Evolutionary conservation across 2,329 filamentous ascomycete genomes (phyloP), one percentile per base, ranked within the genome.

Genomic region (Setomelanomma holmii): DNA sequence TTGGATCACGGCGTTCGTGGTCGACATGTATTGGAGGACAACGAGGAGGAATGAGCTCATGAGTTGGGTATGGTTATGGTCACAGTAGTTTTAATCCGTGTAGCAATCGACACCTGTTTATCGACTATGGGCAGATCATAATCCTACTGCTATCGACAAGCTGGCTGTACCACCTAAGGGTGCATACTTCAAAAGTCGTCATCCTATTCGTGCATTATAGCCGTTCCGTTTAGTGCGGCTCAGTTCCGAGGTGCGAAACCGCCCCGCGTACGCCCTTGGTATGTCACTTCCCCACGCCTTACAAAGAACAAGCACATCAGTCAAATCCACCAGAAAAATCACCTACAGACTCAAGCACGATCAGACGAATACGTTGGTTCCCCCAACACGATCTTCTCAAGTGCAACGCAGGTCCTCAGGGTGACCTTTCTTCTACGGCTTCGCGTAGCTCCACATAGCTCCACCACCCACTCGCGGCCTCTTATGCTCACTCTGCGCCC

Each of bases 1-100:
- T 35, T 35, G 21, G 33, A 14, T 23, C 21, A 33, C n/a, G 61
- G 56, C 56, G 58, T 62, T 60, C 39, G 30, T 19, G 46, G 51
- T 42, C 10, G 47, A 57, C 17, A 52, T 35, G 51, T 33, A n/a
- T n/a, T n/a, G n/a, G n/a, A n/a, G n/a, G n/a, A n/a, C n/a, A n/a
- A 30, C 24, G 24, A 30, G 24, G 24, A 30, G 24, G 24, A 12
- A 30, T 12, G 24, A 30, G 6, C 24, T 30, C 7, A 30, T 12
- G 24, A 30, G 6, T 30, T 30, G 24, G 24, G 12, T 30, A 30
- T 30, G 24, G 24, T 16, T 36, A 16, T 3, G 7, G 11, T 36
- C 16, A 36, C 34, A 16, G 14, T n/a, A 17, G 34, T 36, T 17
- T 16, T 36, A 36, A 36, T 36, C 7, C 34, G 34, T 14, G 11